These are phyloP conservation scores for Solanum rostratum DNA, from an alignment of 257 asterid genomes.

Conservation along the genomic window DNA sequence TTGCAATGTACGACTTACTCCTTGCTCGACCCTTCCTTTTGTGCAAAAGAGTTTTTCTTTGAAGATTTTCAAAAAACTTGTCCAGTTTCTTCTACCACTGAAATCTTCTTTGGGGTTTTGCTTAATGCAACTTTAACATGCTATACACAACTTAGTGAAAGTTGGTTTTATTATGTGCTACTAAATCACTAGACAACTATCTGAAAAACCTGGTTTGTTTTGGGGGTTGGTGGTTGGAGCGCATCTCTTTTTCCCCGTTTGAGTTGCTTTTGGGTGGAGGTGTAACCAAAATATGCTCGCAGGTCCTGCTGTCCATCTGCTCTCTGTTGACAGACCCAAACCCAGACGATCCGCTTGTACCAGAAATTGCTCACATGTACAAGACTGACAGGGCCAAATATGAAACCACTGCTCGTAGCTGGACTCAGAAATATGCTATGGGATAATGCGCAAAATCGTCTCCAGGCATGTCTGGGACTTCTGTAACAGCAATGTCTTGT, in stretches of 20 bases:
- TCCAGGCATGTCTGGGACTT: slow-evolving; percentile 9
- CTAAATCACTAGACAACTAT: background rate
- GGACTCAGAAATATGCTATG: slow-evolving; percentile 88
- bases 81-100: background rate
- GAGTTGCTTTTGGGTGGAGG: background rate
- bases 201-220: background rate
- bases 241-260: background rate
- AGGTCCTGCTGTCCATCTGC: slow-evolving; percentile 74
- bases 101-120: background rate
- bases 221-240: background rate
- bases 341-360: slow-evolving; percentile 80
- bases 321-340: slow-evolving; percentile 80
- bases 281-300: background rate
- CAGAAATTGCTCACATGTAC: slow-evolving; percentile 84
- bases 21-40: background rate
- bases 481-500: slow-evolving; percentile 4
- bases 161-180: background rate
- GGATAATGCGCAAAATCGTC: slow-evolving; percentile 22
- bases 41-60: background rate
- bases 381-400: slow-evolving; percentile 66
- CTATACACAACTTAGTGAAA: background rate
- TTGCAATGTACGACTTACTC: background rate
- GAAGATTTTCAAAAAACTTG: background rate
- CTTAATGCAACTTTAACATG: background rate
- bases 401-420: slow-evolving; percentile 79